Evolutionary conservation across 2,329 filamentous ascomycete genomes (phyloP).

Genomic region (Colletotrichum neosansevieriae): DNA sequence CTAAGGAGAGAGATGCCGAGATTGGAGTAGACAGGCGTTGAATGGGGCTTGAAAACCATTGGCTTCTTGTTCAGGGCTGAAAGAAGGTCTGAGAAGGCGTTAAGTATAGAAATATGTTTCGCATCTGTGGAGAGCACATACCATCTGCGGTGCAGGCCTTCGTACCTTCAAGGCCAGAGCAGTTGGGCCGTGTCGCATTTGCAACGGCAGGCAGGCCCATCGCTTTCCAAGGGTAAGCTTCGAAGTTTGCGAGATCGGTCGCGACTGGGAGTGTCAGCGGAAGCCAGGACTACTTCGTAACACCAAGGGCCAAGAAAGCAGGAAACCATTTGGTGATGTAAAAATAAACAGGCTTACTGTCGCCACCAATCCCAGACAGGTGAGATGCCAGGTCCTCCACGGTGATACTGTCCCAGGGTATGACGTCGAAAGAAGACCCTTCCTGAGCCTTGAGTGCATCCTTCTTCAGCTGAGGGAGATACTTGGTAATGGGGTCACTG

Average conservation of each 20-base stretch:
- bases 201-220: slow-evolving; percentile 36
- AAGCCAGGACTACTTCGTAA: no score
- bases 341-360: slow-evolving; percentile 28
- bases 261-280: slow-evolving; percentile 23
- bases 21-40: slow-evolving; percentile 43
- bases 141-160: slow-evolving; percentile 30
- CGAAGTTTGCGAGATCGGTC: slow-evolving; percentile 34
- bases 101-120: not conserved
- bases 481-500: slow-evolving; percentile 48
- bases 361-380: slow-evolving; percentile 38
- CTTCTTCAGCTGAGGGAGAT: slow-evolving; percentile 36
- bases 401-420: slow-evolving; percentile 41
- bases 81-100: slow-evolving; percentile 40
- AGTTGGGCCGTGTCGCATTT: slow-evolving; percentile 33
- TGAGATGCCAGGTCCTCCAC: slow-evolving; percentile 41
- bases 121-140: not conserved
- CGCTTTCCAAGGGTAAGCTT: not conserved
- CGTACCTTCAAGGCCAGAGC: slow-evolving; percentile 36
- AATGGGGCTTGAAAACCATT: slow-evolving; percentile 40
- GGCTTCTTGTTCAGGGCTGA: slow-evolving; percentile 35
- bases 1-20: slow-evolving; percentile 42
- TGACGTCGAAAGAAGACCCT: not conserved
- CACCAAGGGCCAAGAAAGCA: no score
- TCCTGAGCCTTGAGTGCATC: slow-evolving; percentile 1
- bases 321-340: no score